These are phyloP conservation scores for Cadophora sp. DNA, from an alignment of 2,329 filamentous ascomycete species.

Conservation along the genomic window DNA sequence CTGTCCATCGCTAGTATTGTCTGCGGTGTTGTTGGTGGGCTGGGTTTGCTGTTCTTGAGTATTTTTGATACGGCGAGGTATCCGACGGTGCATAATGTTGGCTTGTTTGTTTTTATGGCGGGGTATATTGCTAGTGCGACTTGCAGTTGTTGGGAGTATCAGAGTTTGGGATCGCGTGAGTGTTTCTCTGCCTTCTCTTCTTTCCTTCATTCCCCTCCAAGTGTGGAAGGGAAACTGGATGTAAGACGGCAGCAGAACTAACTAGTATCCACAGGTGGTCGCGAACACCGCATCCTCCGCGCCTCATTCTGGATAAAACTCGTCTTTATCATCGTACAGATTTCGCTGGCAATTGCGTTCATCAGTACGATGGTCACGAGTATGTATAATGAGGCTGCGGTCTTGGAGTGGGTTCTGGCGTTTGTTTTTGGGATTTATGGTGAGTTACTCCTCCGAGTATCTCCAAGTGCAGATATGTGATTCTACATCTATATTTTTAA, in stretches of 20 bases:
- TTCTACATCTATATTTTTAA: too few species aligned
- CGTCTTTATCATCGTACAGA: neutral
- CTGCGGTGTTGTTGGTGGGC: neutral
- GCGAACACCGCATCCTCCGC: neutral
- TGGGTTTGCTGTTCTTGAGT: conserved; percentile 1
- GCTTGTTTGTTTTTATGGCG: conserved; percentile 12
- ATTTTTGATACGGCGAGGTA: conserved; percentile 13
- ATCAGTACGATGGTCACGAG: neutral
- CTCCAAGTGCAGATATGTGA: too few species aligned
- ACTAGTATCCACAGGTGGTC: conserved; percentile 4
- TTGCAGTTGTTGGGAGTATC: conserved; percentile 14
- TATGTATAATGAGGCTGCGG: conserved; percentile 7
- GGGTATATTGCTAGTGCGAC: conserved; percentile 6
- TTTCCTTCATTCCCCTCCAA: too few species aligned
- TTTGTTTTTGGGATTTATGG: conserved; percentile 10
- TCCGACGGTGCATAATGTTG: neutral
- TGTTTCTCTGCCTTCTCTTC: neutral
- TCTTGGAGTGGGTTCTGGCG: conserved; percentile 1
- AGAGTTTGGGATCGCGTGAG: conserved; percentile 8
- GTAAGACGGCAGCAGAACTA: neutral
- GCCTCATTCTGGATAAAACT: conserved; percentile 9
- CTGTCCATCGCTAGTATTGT: conserved; percentile 9
- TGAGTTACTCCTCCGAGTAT: too few species aligned
- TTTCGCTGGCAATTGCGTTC: conserved; percentile 3
- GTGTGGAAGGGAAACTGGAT: too few species aligned